Evolutionary conservation across 768 basidiomycete species (phyloP).

Genomic region (Lentinus tigrinus): DNA sequence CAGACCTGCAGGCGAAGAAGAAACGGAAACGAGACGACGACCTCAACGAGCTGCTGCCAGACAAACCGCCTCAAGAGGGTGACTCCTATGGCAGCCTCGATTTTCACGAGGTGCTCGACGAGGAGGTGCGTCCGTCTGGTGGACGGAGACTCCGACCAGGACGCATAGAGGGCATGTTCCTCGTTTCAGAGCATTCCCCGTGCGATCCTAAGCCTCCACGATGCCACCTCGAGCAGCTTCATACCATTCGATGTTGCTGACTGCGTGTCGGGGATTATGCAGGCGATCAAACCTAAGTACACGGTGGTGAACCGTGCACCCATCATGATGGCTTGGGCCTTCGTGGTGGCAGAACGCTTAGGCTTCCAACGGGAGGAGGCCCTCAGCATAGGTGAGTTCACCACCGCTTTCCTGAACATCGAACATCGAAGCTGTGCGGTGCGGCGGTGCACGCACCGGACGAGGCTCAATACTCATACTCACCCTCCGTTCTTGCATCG

Average conservation of each 20-base stretch:
- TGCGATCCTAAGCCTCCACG: background rate
- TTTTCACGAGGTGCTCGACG: slow-evolving; percentile 73
- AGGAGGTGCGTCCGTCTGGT: slow-evolving; percentile 47
- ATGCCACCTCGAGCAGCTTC: too few species aligned
- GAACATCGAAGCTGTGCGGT: slow-evolving; percentile 11
- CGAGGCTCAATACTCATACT: background rate
- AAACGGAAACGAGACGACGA: slow-evolving; percentile 55
- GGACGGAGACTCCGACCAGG: background rate
- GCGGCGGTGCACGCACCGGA: slow-evolving; percentile 10
- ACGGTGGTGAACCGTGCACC: slow-evolving; percentile 88
- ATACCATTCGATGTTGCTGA: background rate
- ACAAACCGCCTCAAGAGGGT: slow-evolving; percentile 48
- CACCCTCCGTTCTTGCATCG: background rate
- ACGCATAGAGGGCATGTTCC: background rate
- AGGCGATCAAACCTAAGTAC: slow-evolving; percentile 62
- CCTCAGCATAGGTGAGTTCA: slow-evolving; percentile 73
- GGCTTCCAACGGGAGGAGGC: slow-evolving; percentile 90
- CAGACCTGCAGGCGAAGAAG: slow-evolving; percentile 38
- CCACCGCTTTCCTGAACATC: background rate
- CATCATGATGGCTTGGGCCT: slow-evolving; percentile 93
- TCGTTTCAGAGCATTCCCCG: background rate
- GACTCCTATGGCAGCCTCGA: slow-evolving; percentile 54
- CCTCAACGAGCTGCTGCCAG: slow-evolving; percentile 59
- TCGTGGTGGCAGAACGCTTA: slow-evolving; percentile 78
- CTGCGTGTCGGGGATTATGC: background rate